These are phyloP conservation scores for Chlorella sp. DNA, from an alignment of 139 green algal species.

Conservation along the genomic window DNA sequence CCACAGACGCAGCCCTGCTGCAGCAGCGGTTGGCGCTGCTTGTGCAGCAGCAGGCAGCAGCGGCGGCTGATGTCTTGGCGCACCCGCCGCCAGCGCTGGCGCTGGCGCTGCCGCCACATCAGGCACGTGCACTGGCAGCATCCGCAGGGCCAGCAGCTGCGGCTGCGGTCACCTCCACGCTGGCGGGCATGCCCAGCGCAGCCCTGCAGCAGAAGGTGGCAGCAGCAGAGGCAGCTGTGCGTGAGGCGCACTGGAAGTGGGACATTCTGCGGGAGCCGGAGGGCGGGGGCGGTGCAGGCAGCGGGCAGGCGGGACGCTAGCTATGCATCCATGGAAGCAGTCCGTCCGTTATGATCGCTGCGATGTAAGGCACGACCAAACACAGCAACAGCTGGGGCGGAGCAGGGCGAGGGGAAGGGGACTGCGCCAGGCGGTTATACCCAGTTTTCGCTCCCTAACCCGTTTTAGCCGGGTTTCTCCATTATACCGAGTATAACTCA, in stretches of 20 bases:
- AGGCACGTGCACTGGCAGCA: not conserved
- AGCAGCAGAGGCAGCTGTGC: constrained; percentile 22
- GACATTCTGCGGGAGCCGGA: constrained; percentile 55
- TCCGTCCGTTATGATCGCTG: too few species aligned
- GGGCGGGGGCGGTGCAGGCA: too few species aligned
- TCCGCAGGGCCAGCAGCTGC: not conserved
- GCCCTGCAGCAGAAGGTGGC: constrained; percentile 29
- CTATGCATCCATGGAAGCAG: too few species aligned
- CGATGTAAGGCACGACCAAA: too few species aligned
- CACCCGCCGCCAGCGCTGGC: constrained; percentile 48
- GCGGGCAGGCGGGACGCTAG: too few species aligned
- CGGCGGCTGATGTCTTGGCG: constrained; percentile 46
- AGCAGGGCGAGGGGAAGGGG: too few species aligned
- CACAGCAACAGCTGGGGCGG: too few species aligned
- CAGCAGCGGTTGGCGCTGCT: constrained; percentile 69
- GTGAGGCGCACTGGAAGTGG: constrained; percentile 71
- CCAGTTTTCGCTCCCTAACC: too few species aligned
- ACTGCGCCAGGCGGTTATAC: too few species aligned
- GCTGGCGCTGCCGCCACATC: constrained; percentile 10
- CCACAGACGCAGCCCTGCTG: constrained; percentile 71
- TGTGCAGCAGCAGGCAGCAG: constrained; percentile 43
- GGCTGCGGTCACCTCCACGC: not conserved
- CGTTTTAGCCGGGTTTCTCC: too few species aligned
- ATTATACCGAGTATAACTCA: too few species aligned
- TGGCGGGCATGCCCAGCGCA: constrained; percentile 14